Percentiles rank a stretch among this genome's conserved stretches.
These are phyloP conservation scores for Xylaria polymorpha DNA, from an alignment of 2,329 filamentous ascomycete species.

Conservation along the genomic window DNA sequence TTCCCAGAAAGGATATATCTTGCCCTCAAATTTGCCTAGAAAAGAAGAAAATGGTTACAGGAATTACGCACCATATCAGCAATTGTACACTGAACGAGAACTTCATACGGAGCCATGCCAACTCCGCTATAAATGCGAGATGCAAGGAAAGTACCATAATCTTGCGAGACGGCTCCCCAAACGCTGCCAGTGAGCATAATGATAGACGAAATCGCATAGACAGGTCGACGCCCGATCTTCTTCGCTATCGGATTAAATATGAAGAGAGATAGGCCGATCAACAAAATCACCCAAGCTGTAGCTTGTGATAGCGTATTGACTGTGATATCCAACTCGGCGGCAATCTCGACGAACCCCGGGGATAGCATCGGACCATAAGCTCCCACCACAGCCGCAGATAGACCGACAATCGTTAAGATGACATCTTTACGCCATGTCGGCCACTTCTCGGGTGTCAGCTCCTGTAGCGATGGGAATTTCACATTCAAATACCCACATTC, in stretches of 20 bases:
- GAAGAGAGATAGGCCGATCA: slow-evolving; percentile 61
- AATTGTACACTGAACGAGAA: slow-evolving; percentile 64
- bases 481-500: slow-evolving; percentile 51
- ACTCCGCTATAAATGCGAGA: slow-evolving; percentile 60
- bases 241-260: slow-evolving; percentile 64
- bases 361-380: slow-evolving; percentile 53
- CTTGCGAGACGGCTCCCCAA: slow-evolving; percentile 59
- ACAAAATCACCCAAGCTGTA: slow-evolving; percentile 62
- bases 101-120: slow-evolving; percentile 63
- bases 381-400: slow-evolving; percentile 53
- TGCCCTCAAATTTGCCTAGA: too few species aligned
- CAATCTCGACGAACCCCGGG: slow-evolving; percentile 54
- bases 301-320: slow-evolving; percentile 58
- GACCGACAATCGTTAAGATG: slow-evolving; percentile 53
- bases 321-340: slow-evolving; percentile 56
- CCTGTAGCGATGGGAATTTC: neutral
- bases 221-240: slow-evolving; percentile 61
- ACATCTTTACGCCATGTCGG: slow-evolving; percentile 55
- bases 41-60: too few species aligned
- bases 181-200: slow-evolving; percentile 61
- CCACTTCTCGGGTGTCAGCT: slow-evolving; percentile 55
- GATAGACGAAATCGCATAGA: slow-evolving; percentile 60
- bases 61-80: slow-evolving; percentile 51
- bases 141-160: slow-evolving; percentile 59
- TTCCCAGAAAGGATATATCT: too few species aligned